Evolutionary conservation across 2,329 filamentous ascomycete genomes (phyloP), one percentile per base, ranked within the genome.

Genomic region (Diaporthe citriasiana): DNA sequence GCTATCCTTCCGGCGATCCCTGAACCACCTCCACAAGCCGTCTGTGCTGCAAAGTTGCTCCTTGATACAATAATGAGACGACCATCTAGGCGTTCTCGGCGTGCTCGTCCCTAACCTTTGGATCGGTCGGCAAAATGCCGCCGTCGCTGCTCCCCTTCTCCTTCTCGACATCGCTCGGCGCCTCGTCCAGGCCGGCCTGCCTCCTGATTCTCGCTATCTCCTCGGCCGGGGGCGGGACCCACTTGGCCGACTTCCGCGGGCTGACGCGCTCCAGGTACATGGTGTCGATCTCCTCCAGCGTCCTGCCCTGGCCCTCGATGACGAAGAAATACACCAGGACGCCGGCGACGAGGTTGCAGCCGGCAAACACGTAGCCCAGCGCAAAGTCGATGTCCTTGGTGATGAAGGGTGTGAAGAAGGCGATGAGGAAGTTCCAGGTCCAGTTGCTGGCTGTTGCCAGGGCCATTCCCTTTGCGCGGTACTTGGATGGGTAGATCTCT

Each of bases 341-440:
- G 0, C 90, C 89, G 0, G 89, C 93, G 0, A 89, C 85, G 25
- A 94, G 84, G 78, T 93, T 93, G 79, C 92, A 94, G 0, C 87
- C 92, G 0, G 93, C 93, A 81, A 95, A 95, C 40, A 95, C 90
- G 76, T 94, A 94, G 2, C 93, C 93, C 78, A 94, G 94, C 1
- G 87, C 87, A 82, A 93, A 95, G 77, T 93, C 89, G 71, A 95
- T 95, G 4, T 89, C 89, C 0, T 86, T 84, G 0, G 91, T 93
- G 80, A 95, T 95, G 82, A 95, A 95, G 0, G 93, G 92, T 0
- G 94, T 95, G 85, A 95, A 94, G 85, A 95, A 95, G 0, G 90
- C 90, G 75, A 92, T 88, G 76, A 94, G 86, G 83, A 95, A 95
- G 82, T 94, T 94, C 91, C 91, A 94, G 42, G 87, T 84, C 91